These are phyloP conservation scores for Lipomyces sp. DNA, from an alignment of 805 yeast species.

Conservation along the genomic window DNA sequence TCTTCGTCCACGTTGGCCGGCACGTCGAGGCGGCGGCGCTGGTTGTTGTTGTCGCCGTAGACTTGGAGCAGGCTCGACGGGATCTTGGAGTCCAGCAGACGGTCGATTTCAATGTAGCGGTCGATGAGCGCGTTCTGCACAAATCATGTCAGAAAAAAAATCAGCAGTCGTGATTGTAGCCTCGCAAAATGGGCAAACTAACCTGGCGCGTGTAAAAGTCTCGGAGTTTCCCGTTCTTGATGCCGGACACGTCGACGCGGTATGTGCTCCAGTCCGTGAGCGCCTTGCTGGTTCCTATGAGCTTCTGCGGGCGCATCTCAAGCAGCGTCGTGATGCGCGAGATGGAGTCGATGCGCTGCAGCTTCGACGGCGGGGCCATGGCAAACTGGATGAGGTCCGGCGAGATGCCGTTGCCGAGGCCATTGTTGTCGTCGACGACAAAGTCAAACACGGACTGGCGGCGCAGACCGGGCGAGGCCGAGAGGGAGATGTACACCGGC, in stretches of 20 bases:
- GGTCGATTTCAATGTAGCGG: slow-evolving; percentile 58
- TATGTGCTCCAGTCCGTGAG: slow-evolving; percentile 43
- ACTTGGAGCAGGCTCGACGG: slow-evolving; percentile 60
- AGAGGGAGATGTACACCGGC: slow-evolving; percentile 19
- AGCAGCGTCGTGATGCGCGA: slow-evolving; percentile 37
- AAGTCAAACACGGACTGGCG: slow-evolving; percentile 26
- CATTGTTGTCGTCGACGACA: slow-evolving; percentile 19
- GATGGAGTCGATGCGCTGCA: slow-evolving; percentile 27
- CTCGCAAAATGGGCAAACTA: too few species aligned
- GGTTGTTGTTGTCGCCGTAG: slow-evolving; percentile 46
- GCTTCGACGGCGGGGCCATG: slow-evolving; percentile 26
- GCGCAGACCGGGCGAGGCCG: slow-evolving; percentile 25
- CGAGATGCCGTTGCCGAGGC: slow-evolving; percentile 12
- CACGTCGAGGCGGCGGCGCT: slow-evolving; percentile 39
- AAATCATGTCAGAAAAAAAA: too few species aligned
- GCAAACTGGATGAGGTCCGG: slow-evolving; percentile 27
- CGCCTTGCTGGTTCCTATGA: slow-evolving; percentile 47
- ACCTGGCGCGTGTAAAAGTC: slow-evolving; percentile 53
- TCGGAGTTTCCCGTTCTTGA: slow-evolving; percentile 35
- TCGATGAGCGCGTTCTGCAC: slow-evolving; percentile 59
- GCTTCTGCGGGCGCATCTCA: slow-evolving; percentile 42
- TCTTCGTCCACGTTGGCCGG: slow-evolving; percentile 63
- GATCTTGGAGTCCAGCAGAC: slow-evolving; percentile 66
- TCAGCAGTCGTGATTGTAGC: too few species aligned
- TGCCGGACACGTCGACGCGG: slow-evolving; percentile 28